Base-by-base conservation (phyloP, 1,284 basidiomycete species). In the Pseudozyma tsukubaensis region DNA sequence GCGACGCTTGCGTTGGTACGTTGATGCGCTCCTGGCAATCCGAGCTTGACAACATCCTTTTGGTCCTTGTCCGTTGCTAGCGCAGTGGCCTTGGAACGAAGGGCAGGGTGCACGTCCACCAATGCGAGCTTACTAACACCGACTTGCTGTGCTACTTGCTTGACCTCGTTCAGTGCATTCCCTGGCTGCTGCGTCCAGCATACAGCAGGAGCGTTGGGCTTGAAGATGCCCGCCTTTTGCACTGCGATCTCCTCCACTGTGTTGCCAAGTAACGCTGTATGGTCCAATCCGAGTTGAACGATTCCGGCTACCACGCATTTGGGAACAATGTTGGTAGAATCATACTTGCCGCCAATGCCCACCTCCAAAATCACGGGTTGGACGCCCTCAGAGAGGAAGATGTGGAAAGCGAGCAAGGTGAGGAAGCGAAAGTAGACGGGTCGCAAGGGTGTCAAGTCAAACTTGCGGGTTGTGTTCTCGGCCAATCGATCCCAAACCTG, bases 221-320 rank as follows among this genome's bases (percentile, higher is more conserved):
- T 99, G 86, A 92, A 99, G 59, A 99, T 99, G 1, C 97, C 97
- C 29, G 92, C 94, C 84, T 99, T 99, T 83, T 99, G 97, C 87
- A 89, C 90, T 1, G 95, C 94, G 74, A 99, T 99, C 80, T 96
- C 92, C 59, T 88, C 86, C 11, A 99, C 86, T 0, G 95, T 97
- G 81, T 92, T 92, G 2, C 97, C 97, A 0, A 99, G 88, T 18
- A 98, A 89, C 63, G 89, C 87, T n/a, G 92, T 91, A 85, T 99
- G 97, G 81, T 99, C 97, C 64, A 99, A 88, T 0, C 97, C 97
- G 7, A 99, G 88, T 11, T 94, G 89, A 8, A 94, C 92, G 43
- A 99, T 88, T 8, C 94, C 97, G 0, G 95, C 93, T 5, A 92
- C 92, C 19, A 95, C 84, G 0, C 97, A 97, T 67, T 89, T 89